phyloP scores from a whole-genome alignment of 1,284 basidiomycete genomes.

The Cryptococcus sp. region DNA sequence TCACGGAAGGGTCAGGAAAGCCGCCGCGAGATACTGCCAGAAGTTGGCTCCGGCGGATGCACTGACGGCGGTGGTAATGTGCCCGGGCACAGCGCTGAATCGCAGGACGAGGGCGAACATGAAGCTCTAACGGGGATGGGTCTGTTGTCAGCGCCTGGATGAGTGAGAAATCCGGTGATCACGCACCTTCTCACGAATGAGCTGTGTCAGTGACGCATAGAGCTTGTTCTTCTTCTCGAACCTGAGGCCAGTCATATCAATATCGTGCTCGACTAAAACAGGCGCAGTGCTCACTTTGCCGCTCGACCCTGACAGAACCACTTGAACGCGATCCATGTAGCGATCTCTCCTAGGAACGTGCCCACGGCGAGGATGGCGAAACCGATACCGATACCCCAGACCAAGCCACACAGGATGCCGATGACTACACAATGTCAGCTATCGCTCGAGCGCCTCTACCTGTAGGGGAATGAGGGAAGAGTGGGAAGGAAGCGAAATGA shows the following conservation, averaged over 20 bases:
- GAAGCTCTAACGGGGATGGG: slow-evolving; percentile 33
- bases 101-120: slow-evolving; percentile 47
- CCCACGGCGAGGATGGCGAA: slow-evolving; percentile 48
- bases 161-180: background rate
- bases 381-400: slow-evolving; percentile 44
- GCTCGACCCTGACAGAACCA: slow-evolving; percentile 44
- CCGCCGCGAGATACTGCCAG: slow-evolving; percentile 44
- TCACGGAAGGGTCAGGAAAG: slow-evolving; percentile 46
- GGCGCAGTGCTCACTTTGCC: slow-evolving; percentile 29
- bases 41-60: slow-evolving; percentile 45
- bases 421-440: slow-evolving; percentile 25
- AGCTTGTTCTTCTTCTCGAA: slow-evolving; percentile 49
- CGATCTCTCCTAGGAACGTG: slow-evolving; percentile 49
- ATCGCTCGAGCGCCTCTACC: too few species aligned
- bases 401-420: slow-evolving; percentile 45
- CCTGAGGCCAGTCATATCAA: slow-evolving; percentile 17
- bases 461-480: too few species aligned
- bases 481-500: background rate
- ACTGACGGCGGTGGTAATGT: slow-evolving; percentile 46
- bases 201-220: slow-evolving; percentile 43
- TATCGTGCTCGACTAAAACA: too few species aligned
- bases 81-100: slow-evolving; percentile 49
- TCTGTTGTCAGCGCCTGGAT: background rate
- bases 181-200: slow-evolving; percentile 46
- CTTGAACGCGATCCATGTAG: slow-evolving; percentile 48